Base-by-base conservation (phyloP, 495 filamentous ascomycete species). In the Penicilliopsis zonata region DNA sequence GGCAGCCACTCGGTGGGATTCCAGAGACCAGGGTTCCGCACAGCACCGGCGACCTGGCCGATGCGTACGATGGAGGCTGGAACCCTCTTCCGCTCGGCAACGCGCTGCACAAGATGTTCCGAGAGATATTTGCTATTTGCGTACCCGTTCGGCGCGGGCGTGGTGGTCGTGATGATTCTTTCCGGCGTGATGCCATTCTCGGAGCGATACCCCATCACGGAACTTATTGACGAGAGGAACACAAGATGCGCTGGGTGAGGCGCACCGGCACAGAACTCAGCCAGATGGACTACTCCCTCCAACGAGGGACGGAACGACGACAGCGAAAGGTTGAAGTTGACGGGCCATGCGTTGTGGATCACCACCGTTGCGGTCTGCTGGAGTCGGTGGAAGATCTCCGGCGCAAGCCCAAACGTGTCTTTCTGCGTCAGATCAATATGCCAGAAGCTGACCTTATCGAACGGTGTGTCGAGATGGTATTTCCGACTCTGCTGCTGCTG, bases 1-100 rank as follows among this genome's bases (percentile, higher is more conserved):
- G 72, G 72, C 2, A 77, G 42, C 67, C 69, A 75, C 33, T 76
- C 72, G 16, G 66, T 55, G 13, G 37, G 42, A 40, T 69, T 74
- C 72, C 71, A 77, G 13, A 44, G 38, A 1, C 65, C 62, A 5
- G 46, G 33, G 3, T 44, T 35, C 15, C 43, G 39, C 10, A 20
- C 21, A 13, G 25, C 31, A n/a, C 46, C 46, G n/a, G 45, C 46
- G 17, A 50, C 47, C 23, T 50, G 46, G 12, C 46, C 46, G 0
- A 47, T 20, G 9, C 46, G 33, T 3, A 40, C 36, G 23, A 50
- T 35, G 3, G 16, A 28, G 5, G 36, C 13, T 2, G 34, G 28
- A 3, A 37, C 16, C 20, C 32, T 14, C 21, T 22, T 13, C 1
- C 34, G 30, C 13, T 30, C 9, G 9, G 26, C 16, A 6, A 44